These are phyloP conservation scores for Hygrophoropsis aurantiaca DNA, from an alignment of 768 basidiomycete species.

Conservation along the genomic window DNA sequence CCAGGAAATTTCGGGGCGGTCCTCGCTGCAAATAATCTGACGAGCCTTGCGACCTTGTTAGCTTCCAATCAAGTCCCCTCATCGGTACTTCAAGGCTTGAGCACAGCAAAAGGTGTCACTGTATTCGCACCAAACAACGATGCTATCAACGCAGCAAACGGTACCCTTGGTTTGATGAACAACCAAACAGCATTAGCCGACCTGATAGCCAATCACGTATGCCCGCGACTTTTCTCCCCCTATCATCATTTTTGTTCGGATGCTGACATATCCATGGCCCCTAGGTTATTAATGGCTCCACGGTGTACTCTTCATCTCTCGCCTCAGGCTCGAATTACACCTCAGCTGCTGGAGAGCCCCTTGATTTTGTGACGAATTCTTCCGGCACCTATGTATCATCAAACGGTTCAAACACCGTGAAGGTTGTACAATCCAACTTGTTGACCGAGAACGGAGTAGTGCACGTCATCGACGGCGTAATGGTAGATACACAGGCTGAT, in stretches of 20 bases:
- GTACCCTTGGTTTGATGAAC: conserved; percentile 30
- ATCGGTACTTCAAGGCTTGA: conserved; percentile 28
- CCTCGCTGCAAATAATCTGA: conserved; percentile 43
- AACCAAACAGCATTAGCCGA: conserved; percentile 47
- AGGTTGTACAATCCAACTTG: conserved; percentile 58
- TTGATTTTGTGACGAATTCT: conserved; percentile 51
- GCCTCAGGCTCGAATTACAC: conserved; percentile 34
- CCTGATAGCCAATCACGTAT: conserved; percentile 61
- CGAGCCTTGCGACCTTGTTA: conserved; percentile 35
- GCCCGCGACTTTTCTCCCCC: conserved; percentile 16
- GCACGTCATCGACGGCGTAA: conserved; percentile 57
- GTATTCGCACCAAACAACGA: conserved; percentile 63
- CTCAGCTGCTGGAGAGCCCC: conserved; percentile 57
- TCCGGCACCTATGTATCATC: conserved; percentile 57
- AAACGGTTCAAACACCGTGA: conserved; percentile 44
- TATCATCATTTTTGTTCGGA: not conserved
- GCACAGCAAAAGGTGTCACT: conserved; percentile 52
- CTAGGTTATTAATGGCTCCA: conserved; percentile 67
- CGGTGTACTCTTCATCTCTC: conserved; percentile 59
- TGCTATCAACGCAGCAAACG: conserved; percentile 42
- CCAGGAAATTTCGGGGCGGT: conserved; percentile 49
- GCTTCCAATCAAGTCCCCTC: conserved; percentile 17
- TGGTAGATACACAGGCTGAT: conserved; percentile 46
- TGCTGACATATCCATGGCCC: not conserved
- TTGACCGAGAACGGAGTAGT: conserved; percentile 68